Conservation (phyloP, 805 yeast genomes). For the Candida sithepensis region DNA sequence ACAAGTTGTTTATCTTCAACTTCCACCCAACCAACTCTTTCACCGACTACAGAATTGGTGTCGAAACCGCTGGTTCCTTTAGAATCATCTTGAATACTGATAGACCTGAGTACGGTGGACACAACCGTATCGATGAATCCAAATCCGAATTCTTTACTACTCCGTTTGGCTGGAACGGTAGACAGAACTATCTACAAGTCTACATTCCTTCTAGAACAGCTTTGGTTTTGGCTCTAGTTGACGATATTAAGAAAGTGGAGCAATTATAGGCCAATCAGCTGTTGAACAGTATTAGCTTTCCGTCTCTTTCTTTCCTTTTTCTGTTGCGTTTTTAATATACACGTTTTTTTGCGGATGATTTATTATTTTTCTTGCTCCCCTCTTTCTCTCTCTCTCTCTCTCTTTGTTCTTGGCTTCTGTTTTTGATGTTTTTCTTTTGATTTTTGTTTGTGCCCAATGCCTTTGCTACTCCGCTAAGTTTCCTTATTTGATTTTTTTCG, state of each 20-base stretch:
- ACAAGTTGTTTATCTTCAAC: constrained; percentile 80
- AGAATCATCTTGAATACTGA: constrained; percentile 75
- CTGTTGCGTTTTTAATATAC: no score
- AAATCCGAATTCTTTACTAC: constrained; percentile 61
- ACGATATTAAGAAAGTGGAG: constrained; percentile 20
- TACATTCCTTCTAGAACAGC: constrained; percentile 78
- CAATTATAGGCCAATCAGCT: not conserved
- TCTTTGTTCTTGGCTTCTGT: not conserved
- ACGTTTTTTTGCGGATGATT: no score
- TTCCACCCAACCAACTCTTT: constrained; percentile 84
- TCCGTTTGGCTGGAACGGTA: constrained; percentile 73
- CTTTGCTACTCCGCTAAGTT: not conserved
- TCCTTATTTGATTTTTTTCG: not conserved
- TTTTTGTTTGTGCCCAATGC: not conserved
- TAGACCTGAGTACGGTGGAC: constrained; percentile 73
- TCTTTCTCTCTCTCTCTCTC: not conserved
- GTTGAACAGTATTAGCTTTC: not conserved
- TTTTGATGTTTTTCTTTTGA: constrained; percentile 1
- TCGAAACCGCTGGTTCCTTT: constrained; percentile 74
- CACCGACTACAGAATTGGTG: constrained; percentile 88
- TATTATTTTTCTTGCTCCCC: not conserved
- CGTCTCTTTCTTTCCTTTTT: no score
- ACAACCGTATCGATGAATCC: constrained; percentile 59
- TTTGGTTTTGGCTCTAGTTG: constrained; percentile 49
- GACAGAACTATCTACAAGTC: constrained; percentile 73